Evolutionary conservation across 805 yeast genomes (phyloP).

Genomic region (Grigorovia yakushimaensis): DNA sequence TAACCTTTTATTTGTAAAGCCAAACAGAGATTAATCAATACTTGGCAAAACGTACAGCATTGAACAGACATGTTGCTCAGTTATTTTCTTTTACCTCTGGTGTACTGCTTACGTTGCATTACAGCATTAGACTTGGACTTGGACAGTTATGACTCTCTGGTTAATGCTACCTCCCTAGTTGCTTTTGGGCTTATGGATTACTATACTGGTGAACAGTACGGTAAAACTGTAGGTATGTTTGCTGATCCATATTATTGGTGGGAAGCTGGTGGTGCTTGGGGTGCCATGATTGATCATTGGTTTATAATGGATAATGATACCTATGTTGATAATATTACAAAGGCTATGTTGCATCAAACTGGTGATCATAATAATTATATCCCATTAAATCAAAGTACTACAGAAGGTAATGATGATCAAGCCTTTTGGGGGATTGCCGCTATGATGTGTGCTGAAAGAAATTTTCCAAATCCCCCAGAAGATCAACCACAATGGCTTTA

Average conservation of each 20-base stretch:
- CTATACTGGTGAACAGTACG: slow-evolving; percentile 57
- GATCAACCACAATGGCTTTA: slow-evolving; percentile 65
- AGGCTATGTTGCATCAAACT: slow-evolving; percentile 62
- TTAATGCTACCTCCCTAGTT: slow-evolving; percentile 48
- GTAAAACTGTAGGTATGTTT: slow-evolving; percentile 83
- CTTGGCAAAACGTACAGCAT: too few species aligned
- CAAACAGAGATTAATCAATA: too few species aligned
- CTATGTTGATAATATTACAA: slow-evolving; percentile 46
- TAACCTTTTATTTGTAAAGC: too few species aligned
- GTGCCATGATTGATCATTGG: slow-evolving; percentile 72
- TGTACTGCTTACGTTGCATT: background rate
- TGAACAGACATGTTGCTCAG: background rate
- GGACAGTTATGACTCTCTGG: slow-evolving; percentile 23
- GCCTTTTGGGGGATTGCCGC: slow-evolving; percentile 94
- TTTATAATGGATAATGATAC: slow-evolving; percentile 61
- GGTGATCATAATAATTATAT: slow-evolving; percentile 70
- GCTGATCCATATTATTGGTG: slow-evolving; percentile 93
- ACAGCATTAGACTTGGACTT: slow-evolving; percentile 22
- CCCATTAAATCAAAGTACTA: slow-evolving; percentile 78
- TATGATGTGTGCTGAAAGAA: slow-evolving; percentile 85
- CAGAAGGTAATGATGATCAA: slow-evolving; percentile 97
- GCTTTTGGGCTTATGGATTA: slow-evolving; percentile 73
- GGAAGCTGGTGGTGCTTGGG: slow-evolving; percentile 97
- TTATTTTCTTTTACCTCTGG: background rate
- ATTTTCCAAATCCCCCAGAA: slow-evolving; percentile 60